A percentile compares a stretch with the other conserved stretches of the same genome.
Evolutionary conservation across 306 rosid genomes (phyloP).

Genomic region (Nissolia schottii): DNA sequence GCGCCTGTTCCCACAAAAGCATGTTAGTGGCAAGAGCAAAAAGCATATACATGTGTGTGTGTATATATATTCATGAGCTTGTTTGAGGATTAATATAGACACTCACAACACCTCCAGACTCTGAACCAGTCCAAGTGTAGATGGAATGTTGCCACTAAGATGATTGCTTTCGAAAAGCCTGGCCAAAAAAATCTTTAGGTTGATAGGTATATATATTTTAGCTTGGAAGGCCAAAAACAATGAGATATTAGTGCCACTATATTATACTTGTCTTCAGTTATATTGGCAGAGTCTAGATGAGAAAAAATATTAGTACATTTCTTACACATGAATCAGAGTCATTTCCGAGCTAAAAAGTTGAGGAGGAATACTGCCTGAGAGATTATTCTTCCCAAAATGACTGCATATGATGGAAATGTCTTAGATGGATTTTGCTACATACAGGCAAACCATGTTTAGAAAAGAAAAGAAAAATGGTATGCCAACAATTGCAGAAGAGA

Average conservation of each 20-base stretch:
- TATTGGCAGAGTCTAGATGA: background rate
- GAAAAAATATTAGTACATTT: background rate
- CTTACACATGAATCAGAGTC: conserved; percentile 58
- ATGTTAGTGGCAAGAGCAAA: background rate
- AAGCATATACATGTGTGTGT: too few species aligned
- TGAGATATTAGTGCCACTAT: background rate
- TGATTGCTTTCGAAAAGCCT: conserved; percentile 47
- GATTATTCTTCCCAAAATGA: conserved; percentile 51
- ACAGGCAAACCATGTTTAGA: background rate
- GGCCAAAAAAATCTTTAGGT: conserved; percentile 4
- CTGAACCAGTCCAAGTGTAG: conserved; percentile 38
- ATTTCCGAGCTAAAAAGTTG: conserved; percentile 40
- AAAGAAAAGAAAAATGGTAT: background rate
- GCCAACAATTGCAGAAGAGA: background rate
- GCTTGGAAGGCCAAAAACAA: background rate
- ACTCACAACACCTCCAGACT: conserved; percentile 53
- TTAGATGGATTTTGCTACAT: background rate
- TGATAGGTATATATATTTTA: background rate
- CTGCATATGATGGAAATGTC: conserved; percentile 25
- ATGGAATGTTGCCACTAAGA: conserved; percentile 44
- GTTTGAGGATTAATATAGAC: conserved; percentile 17
- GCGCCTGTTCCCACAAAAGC: conserved; percentile 37
- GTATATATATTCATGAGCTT: background rate
- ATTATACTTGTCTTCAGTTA: background rate
- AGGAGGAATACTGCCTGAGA: conserved; percentile 40